These are phyloP conservation scores for Neostapfia colusana DNA, from an alignment of 176 grass and related monocot species.

Conservation along the genomic window DNA sequence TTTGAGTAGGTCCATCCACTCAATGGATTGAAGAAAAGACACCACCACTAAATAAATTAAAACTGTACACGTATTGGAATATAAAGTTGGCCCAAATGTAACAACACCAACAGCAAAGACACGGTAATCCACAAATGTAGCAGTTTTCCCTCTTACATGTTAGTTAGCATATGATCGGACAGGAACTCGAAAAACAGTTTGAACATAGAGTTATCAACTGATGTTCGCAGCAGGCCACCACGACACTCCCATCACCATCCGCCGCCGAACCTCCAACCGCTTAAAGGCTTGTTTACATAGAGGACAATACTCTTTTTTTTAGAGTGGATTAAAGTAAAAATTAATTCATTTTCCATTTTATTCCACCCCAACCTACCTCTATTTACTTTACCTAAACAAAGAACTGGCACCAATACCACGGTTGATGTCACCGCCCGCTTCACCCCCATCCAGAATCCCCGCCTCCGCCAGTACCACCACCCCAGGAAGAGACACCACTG, in stretches of 20 bases:
- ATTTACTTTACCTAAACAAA: no score
- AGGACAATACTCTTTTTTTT: no score
- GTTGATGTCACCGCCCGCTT: constrained; percentile 24
- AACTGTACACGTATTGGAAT: constrained; percentile 39
- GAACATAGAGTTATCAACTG: neutral
- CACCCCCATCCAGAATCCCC: constrained; percentile 33
- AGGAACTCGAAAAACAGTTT: neutral
- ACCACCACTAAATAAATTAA: no score
- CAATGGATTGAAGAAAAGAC: no score
- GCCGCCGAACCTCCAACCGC: constrained; percentile 39
- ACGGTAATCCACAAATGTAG: neutral
- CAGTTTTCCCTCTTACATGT: neutral
- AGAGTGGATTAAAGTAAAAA: no score
- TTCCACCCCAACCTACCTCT: no score
- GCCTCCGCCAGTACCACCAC: constrained; percentile 17
- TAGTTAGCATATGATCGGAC: neutral
- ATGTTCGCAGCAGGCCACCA: neutral
- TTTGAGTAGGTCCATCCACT: no score
- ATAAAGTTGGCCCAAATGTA: constrained; percentile 14
- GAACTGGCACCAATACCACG: no score
- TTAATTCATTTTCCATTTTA: no score
- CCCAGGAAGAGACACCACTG: constrained; percentile 32
- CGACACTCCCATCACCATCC: constrained; percentile 32
- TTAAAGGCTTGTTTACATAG: no score
- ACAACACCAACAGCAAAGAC: neutral